These are phyloP conservation scores for Trametes coccinea DNA, from an alignment of 768 basidiomycete genomes.

Conservation along the genomic window DNA sequence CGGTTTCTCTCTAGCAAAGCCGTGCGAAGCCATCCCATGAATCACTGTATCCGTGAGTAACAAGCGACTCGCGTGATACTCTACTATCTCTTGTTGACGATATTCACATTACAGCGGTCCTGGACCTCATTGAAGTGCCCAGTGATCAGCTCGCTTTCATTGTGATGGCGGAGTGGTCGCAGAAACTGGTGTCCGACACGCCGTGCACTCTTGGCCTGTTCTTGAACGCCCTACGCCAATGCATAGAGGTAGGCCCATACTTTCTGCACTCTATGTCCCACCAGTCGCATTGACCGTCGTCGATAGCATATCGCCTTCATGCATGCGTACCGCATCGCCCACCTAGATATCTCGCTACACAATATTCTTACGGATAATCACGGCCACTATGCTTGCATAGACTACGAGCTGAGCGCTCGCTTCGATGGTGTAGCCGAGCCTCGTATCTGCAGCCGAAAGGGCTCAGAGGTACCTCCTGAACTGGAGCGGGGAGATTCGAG, in stretches of 20 bases:
- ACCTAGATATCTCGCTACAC: slow-evolving; percentile 70
- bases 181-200: slow-evolving; percentile 52
- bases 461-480: slow-evolving; percentile 74
- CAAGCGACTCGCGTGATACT: too few relatives aligned
- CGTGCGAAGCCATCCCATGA: slow-evolving; percentile 60
- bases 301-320: slow-evolving; percentile 67
- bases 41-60: slow-evolving; percentile 70
- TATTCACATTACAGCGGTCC: slow-evolving; percentile 48
- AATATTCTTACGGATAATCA: slow-evolving; percentile 69
- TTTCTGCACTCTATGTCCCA: background rate
- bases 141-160: slow-evolving; percentile 61
- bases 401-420: slow-evolving; percentile 66
- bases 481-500: slow-evolving; percentile 49
- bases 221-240: slow-evolving; percentile 59
- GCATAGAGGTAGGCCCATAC: slow-evolving; percentile 57
- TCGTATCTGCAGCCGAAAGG: slow-evolving; percentile 45
- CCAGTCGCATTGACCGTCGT: background rate
- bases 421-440: slow-evolving; percentile 44
- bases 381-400: slow-evolving; percentile 70
- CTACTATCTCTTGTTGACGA: background rate
- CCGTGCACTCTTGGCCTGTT: slow-evolving; percentile 56
- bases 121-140: slow-evolving; percentile 58
- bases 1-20: slow-evolving; percentile 54
- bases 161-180: slow-evolving; percentile 81
- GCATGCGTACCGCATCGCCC: slow-evolving; percentile 64